phyloP scores from a whole-genome alignment of 164 flowering plant genomes.

The Nymphaea colorata region DNA sequence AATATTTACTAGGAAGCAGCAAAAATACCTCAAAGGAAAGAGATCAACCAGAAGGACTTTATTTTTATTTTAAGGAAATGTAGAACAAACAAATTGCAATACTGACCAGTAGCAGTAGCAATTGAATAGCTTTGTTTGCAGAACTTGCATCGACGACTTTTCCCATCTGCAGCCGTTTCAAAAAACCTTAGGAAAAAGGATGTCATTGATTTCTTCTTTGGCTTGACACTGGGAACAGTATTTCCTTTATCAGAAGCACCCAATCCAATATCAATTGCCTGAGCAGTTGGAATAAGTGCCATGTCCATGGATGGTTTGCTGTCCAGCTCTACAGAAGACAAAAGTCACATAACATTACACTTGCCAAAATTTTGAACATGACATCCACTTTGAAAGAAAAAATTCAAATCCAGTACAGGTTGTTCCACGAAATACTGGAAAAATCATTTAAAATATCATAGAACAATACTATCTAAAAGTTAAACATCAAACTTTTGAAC shows the following conservation, averaged over 20 bases:
- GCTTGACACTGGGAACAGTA: conserved; percentile 29
- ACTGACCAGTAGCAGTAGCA: conserved; percentile 91
- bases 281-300: conserved; percentile 34
- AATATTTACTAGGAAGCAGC: not conserved
- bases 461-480: too few relatives aligned
- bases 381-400: too few relatives aligned
- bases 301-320: conserved; percentile 69
- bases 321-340: conserved; percentile 44
- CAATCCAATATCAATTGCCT: conserved; percentile 46
- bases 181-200: conserved; percentile 85
- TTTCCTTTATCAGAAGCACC: conserved; percentile 64
- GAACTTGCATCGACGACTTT: conserved; percentile 86
- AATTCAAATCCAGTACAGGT: too few relatives aligned
- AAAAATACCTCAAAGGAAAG: not conserved
- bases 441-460: too few relatives aligned
- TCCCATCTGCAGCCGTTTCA: conserved; percentile 87
- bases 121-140: conserved; percentile 94
- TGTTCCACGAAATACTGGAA: too few relatives aligned
- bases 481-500: too few relatives aligned
- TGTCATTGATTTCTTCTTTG: conserved; percentile 90
- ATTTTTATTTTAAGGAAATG: too few relatives aligned
- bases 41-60: not conserved
- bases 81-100: not conserved
- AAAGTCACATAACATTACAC: too few relatives aligned
- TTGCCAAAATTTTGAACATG: too few relatives aligned